phyloP scores from a whole-genome alignment of 1,139 yeast genomes.

The Candida gigantensis region DNA sequence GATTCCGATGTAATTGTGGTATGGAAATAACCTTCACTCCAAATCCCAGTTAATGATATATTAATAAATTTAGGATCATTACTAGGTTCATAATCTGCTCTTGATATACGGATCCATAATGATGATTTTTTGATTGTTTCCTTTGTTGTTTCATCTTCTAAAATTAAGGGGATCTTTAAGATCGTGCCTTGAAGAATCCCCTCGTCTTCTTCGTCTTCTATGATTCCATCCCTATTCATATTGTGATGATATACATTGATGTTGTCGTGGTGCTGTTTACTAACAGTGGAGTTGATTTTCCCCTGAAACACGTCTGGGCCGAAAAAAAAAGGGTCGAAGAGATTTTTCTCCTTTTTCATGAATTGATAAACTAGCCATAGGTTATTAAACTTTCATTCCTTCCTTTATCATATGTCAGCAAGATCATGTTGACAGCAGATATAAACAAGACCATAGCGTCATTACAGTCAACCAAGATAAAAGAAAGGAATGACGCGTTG shows the following conservation, averaged over 20 bases:
- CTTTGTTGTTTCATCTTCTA: slow-evolving; percentile 12
- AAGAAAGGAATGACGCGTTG: slow-evolving; percentile 56
- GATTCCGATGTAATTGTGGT: slow-evolving; percentile 14
- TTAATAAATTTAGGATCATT: slow-evolving; percentile 16
- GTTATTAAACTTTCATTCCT: too few relatives aligned
- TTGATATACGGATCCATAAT: slow-evolving; percentile 16
- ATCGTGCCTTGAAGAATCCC: slow-evolving; percentile 12
- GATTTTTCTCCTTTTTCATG: too few relatives aligned
- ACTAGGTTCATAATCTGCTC: slow-evolving; percentile 14
- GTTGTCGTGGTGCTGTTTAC: too few relatives aligned
- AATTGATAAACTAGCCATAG: too few relatives aligned
- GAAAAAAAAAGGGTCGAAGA: background rate
- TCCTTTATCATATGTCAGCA: background rate
- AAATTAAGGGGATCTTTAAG: slow-evolving; percentile 12
- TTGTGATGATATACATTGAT: too few relatives aligned
- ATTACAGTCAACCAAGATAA: slow-evolving; percentile 47
- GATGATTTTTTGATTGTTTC: slow-evolving; percentile 8
- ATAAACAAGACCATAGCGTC: slow-evolving; percentile 14
- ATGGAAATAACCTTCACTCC: slow-evolving; percentile 16
- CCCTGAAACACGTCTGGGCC: too few relatives aligned
- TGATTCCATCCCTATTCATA: too few relatives aligned
- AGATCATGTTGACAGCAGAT: background rate
- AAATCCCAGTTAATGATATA: slow-evolving; percentile 15
- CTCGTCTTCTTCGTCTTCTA: too few relatives aligned
- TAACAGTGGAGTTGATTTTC: too few relatives aligned